phyloP scores from a whole-genome alignment of 768 basidiomycete species.

The Antrodiella citrinella region DNA sequence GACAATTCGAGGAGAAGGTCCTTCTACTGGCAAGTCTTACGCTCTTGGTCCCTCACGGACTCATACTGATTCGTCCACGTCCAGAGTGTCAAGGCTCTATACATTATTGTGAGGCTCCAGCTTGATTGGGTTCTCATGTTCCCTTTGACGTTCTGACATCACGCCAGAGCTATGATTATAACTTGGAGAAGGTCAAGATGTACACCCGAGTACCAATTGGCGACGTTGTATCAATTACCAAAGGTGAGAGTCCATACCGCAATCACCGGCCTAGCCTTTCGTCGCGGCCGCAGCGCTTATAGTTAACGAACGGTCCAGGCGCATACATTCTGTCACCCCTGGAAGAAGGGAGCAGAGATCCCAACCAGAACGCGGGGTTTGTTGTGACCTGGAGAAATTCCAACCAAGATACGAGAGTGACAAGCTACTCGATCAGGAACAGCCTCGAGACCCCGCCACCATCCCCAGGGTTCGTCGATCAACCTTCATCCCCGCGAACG shows the following conservation, averaged over 20 bases:
- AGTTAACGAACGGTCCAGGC: slow-evolving; percentile 40
- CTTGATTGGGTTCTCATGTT: background rate
- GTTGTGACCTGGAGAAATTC: slow-evolving; percentile 68
- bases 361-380: slow-evolving; percentile 85
- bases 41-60: slow-evolving; percentile 19
- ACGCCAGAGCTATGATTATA: slow-evolving; percentile 83
- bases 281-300: background rate
- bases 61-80: background rate
- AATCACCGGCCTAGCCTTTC: background rate
- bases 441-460: slow-evolving; percentile 30
- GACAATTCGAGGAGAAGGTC: slow-evolving; percentile 93
- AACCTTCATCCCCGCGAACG: slow-evolving; percentile 5
- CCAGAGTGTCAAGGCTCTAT: slow-evolving; percentile 46
- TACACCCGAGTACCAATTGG: slow-evolving; percentile 86
- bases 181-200: slow-evolving; percentile 82
- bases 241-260: slow-evolving; percentile 41
- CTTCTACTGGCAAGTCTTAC: slow-evolving; percentile 61
- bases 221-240: slow-evolving; percentile 67
- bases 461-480: slow-evolving; percentile 4
- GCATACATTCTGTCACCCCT: slow-evolving; percentile 92
- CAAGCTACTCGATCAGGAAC: slow-evolving; percentile 84
- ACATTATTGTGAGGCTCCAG: slow-evolving; percentile 60
- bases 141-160: background rate
- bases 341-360: slow-evolving; percentile 86
- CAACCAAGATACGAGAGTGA: slow-evolving; percentile 66